Evolutionary conservation across 768 basidiomycete species (phyloP).

Genomic region (Lactifluus piperatus): DNA sequence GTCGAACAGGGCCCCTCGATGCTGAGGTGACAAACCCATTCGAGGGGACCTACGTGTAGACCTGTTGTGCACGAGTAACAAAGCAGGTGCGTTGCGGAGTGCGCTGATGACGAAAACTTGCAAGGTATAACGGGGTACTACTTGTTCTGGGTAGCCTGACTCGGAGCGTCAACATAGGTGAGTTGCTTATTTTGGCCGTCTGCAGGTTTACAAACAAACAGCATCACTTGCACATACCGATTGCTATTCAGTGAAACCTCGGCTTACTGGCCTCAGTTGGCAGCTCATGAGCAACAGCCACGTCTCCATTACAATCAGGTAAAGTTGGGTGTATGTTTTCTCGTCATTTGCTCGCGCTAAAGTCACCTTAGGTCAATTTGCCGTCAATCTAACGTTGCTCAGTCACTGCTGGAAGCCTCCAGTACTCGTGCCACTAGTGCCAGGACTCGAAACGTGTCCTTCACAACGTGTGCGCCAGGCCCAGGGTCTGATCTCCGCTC

Average conservation of each 20-base stretch:
- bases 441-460: slow-evolving; percentile 3
- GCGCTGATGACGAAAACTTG: neutral
- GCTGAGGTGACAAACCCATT: neutral
- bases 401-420: neutral
- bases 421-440: neutral
- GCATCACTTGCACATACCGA: neutral
- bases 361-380: slow-evolving; percentile 9
- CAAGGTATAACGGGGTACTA: neutral
- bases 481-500: slow-evolving; percentile 10
- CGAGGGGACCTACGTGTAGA: neutral
- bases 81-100: neutral
- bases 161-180: neutral
- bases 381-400: slow-evolving; percentile 10
- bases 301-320: slow-evolving; percentile 2
- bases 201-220: neutral
- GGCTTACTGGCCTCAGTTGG: slow-evolving; percentile 6
- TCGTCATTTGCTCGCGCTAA: slow-evolving; percentile 12
- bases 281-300: neutral
- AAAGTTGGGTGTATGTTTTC: slow-evolving; percentile 7
- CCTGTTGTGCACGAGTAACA: neutral
- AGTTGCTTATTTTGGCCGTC: slow-evolving; percentile 10
- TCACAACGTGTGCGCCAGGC: slow-evolving; percentile 9
- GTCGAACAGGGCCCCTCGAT: neutral
- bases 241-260: neutral
- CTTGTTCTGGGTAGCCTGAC: neutral